Evolutionary conservation across 2,329 filamentous ascomycete species (phyloP), one percentile per base, ranked within the genome.

Genomic region (Colletotrichum sp.): DNA sequence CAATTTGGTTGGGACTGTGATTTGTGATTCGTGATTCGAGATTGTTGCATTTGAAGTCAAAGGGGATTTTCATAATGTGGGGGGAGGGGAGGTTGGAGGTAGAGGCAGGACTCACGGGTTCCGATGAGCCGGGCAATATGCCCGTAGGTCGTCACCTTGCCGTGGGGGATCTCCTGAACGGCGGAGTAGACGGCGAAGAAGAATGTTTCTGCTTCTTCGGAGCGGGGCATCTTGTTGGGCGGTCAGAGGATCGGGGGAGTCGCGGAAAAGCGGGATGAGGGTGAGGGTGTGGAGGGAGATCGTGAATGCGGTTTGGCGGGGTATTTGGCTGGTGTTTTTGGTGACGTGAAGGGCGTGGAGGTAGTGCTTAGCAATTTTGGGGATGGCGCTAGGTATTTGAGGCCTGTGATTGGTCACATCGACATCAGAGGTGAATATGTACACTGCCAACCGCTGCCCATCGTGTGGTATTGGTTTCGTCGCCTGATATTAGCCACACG

Each of bases 131-230:
- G 88, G 52, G 94, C 94, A 78, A 96, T 95, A 83, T 96, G 94
- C 4, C 95, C 95, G 83, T 99, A 99, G 63, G 92, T 95, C 2
- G 96, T 98, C 57, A 98, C 96, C 82, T 90, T 94, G 77, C 96
- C 96, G 10, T 85, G 82, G 0, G 97, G 96, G 36, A 99, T 94
- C 83, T 98, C 92, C 84, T 96, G 95, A 5, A 98, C 91, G 16
- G 96, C 95, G 75, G 89, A 87, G 86, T 98, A 98, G 66, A 98
- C 96, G 60, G 94, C 87, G 86, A 88, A 86, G 84, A 94, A 95
- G 88, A 96, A 96, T 24, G 93, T 90, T 78, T 89, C 89, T 15
- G 94, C 94, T 85, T 96, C 94, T 79, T 96, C 94, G 60, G 93
- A 92, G 77, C 92, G 92, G 21, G 93, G 83, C 94, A 95, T 95